phyloP scores from a whole-genome alignment of 345 rosid species.

The Ceriops tagal region DNA sequence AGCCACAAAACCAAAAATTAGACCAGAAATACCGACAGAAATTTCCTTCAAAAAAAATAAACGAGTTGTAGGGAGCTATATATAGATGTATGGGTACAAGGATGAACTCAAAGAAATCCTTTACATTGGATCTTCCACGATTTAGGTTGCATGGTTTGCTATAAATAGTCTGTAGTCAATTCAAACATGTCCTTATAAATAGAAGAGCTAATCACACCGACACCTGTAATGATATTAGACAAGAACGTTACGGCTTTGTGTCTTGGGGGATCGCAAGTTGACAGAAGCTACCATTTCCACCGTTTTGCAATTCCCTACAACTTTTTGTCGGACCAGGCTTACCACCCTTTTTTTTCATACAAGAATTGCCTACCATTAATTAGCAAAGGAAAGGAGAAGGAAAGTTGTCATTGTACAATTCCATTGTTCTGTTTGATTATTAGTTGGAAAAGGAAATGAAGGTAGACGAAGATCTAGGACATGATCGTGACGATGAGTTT shows the following conservation, averaged over 20 bases:
- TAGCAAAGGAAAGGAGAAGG: neutral
- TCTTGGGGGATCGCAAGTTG: neutral
- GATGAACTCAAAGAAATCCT: no score
- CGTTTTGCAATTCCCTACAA: neutral
- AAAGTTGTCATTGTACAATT: neutral
- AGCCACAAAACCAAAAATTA: no score
- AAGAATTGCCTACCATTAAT: no score
- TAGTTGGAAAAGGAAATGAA: conserved; percentile 33
- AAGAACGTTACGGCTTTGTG: neutral
- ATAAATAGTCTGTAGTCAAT: neutral
- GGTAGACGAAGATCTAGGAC: conserved; percentile 63
- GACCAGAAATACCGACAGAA: no score
- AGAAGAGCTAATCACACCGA: neutral
- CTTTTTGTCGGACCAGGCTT: neutral
- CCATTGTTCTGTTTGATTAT: neutral
- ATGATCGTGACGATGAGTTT: conserved; percentile 57
- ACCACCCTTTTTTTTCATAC: no score
- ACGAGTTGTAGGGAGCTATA: no score
- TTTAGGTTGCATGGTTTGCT: neutral
- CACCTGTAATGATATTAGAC: conserved; percentile 4
- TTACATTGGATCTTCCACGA: no score
- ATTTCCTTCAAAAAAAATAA: no score
- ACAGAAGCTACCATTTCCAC: neutral
- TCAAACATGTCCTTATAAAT: no score
- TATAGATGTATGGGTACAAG: no score